Evolutionary conservation across 2,329 filamentous ascomycete species (phyloP).

Genomic region (Ustulina deusta): DNA sequence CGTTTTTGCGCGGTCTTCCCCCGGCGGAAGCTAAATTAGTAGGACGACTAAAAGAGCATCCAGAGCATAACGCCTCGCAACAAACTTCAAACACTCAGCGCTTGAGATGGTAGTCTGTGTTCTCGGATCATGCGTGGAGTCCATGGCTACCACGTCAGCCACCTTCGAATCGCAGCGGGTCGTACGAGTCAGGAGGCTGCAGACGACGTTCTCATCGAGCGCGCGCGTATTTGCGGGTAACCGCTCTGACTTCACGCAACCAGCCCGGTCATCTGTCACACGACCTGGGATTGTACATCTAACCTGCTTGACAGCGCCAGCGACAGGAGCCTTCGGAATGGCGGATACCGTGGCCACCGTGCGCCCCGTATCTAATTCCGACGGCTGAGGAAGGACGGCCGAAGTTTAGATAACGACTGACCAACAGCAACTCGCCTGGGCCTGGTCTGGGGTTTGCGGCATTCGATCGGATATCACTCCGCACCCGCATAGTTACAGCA

Average conservation of each 20-base stretch:
- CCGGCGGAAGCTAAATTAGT: conserved; percentile 25
- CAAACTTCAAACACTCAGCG: conserved; percentile 4
- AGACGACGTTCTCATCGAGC: conserved; percentile 20
- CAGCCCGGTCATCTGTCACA: conserved; percentile 1
- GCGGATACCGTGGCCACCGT: conserved; percentile 21
- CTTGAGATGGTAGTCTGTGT: not conserved
- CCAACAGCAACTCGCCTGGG: not conserved
- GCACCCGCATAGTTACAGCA: not conserved
- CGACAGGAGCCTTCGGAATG: conserved; percentile 12
- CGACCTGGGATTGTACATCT: not conserved
- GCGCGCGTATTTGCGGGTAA: conserved; percentile 16
- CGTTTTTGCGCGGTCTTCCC: conserved; percentile 5
- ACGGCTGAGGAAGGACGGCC: conserved; percentile 4
- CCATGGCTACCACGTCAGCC: conserved; percentile 33
- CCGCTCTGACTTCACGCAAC: conserved; percentile 18
- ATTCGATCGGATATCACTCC: conserved; percentile 8
- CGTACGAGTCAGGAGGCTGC: conserved; percentile 32
- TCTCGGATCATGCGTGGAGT: conserved; percentile 5
- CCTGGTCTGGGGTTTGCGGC: conserved; percentile 11
- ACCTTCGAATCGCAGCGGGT: conserved; percentile 25
- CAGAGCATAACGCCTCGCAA: not conserved
- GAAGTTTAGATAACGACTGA: not conserved
- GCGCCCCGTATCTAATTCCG: conserved; percentile 16
- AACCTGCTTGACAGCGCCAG: conserved; percentile 16
- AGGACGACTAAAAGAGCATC: conserved; percentile 1